Conservation (phyloP, 2,329 filamentous ascomycete species). For the Cytospora chrysosperma region DNA sequence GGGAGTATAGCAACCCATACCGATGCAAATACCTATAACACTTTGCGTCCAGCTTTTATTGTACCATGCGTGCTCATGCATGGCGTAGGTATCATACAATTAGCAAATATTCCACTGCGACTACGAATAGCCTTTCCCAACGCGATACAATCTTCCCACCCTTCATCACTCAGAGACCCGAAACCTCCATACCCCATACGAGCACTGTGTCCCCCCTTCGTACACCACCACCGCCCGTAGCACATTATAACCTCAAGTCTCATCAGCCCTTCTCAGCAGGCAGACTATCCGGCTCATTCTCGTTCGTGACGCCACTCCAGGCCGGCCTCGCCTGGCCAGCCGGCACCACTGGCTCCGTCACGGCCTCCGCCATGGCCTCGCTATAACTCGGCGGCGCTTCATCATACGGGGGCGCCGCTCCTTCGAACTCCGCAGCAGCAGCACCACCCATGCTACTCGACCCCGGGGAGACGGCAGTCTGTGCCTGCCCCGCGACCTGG, state of each 20-base stretch:
- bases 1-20: too few relatives aligned
- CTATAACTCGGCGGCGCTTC: slow-evolving; percentile 95
- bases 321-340: slow-evolving; percentile 56
- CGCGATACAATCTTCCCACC: not conserved
- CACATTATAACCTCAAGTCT: not conserved
- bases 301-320: slow-evolving; percentile 64
- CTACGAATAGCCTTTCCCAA: not conserved
- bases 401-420: slow-evolving; percentile 49
- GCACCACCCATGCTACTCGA: too few relatives aligned
- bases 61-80: not conserved
- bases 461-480: not conserved
- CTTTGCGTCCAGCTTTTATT: not conserved
- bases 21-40: not conserved
- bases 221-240: too few relatives aligned
- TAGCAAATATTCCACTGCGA: not conserved
- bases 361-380: slow-evolving; percentile 79
- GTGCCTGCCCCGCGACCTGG: slow-evolving; percentile 23
- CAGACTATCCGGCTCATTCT: slow-evolving; percentile 56
- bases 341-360: slow-evolving; percentile 69
- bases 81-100: not conserved
- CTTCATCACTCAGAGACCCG: not conserved
- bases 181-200: not conserved
- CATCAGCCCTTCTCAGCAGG: slow-evolving; percentile 40
- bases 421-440: not conserved
- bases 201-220: too few relatives aligned